Percentiles rank a stretch among this genome's conserved stretches.
phyloP scores from a whole-genome alignment of 208 protist genomes.

The Angomonas desouzai region DNA sequence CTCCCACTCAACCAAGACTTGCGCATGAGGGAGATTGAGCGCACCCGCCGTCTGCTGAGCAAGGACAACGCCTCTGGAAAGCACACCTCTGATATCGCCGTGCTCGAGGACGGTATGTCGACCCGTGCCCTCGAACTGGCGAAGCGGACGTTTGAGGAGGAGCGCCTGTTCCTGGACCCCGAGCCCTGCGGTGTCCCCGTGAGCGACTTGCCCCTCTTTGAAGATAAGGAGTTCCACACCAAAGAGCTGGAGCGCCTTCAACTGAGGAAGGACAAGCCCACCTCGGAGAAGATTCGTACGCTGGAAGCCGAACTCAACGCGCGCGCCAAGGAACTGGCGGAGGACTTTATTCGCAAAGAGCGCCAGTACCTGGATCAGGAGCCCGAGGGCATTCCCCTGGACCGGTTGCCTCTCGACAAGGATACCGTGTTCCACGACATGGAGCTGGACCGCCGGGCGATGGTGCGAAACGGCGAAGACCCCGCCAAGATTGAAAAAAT shows the following conservation, averaged over 20 bases:
- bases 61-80: conserved; percentile 26
- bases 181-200: conserved; percentile 68
- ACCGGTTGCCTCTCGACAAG: conserved; percentile 52
- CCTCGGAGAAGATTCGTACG: conserved; percentile 21
- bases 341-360: conserved; percentile 53
- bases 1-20: conserved; percentile 65
- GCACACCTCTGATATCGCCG: conserved; percentile 29
- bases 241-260: conserved; percentile 46
- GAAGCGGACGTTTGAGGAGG: conserved; percentile 36
- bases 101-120: conserved; percentile 60
- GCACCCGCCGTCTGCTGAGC: conserved; percentile 39
- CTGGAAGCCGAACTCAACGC: conserved; percentile 53
- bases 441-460: conserved; percentile 64
- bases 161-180: conserved; percentile 64
- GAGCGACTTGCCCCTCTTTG: conserved; percentile 50
- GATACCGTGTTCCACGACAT: conserved; percentile 64
- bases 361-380: conserved; percentile 72
- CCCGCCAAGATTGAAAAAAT: conserved; percentile 29
- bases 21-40: conserved; percentile 63
- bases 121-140: conserved; percentile 56
- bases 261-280: conserved; percentile 16
- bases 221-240: conserved; percentile 49
- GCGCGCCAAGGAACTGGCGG: conserved; percentile 50
- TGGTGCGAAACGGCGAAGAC: conserved; percentile 38
- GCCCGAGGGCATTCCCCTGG: conserved; percentile 69